These are phyloP conservation scores for Candida sojae DNA, from an alignment of 1,139 yeast genomes.

Conservation along the genomic window DNA sequence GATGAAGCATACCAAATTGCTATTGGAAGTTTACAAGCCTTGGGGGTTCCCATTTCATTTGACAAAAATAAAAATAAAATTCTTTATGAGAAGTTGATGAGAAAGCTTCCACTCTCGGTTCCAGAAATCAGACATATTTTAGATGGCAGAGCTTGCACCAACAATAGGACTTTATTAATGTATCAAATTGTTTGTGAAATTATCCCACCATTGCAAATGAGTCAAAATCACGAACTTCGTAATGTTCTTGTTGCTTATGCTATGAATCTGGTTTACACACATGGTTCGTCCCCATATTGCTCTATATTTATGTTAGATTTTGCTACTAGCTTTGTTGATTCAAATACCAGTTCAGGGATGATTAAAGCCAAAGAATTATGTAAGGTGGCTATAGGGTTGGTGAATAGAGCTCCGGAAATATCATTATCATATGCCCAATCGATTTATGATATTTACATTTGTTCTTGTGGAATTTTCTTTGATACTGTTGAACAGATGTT, in stretches of 20 bases:
- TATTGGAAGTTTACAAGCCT: constrained; percentile 29
- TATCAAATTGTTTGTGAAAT: constrained; percentile 48
- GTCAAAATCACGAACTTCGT: constrained; percentile 26
- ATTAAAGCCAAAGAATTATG: constrained; percentile 30
- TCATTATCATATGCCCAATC: constrained; percentile 39
- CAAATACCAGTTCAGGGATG: constrained; percentile 29
- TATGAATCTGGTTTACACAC: constrained; percentile 22
- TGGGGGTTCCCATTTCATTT: constrained; percentile 29
- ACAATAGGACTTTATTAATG: constrained; percentile 31
- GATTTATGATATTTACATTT: constrained; percentile 46
- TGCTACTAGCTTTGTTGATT: constrained; percentile 40
- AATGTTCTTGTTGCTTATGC: constrained; percentile 25
- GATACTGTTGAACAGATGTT: constrained; percentile 44
- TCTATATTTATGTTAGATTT: constrained; percentile 31
- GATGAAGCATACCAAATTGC: constrained; percentile 41
- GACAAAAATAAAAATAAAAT: constrained; percentile 18
- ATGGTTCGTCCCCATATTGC: constrained; percentile 29
- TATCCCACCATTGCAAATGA: constrained; percentile 33
- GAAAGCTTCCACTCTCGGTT: constrained; percentile 42
- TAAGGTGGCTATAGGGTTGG: constrained; percentile 38
- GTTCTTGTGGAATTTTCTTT: constrained; percentile 43
- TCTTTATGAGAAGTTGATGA: constrained; percentile 24
- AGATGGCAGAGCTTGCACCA: constrained; percentile 23
- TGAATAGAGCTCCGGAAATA: constrained; percentile 36
- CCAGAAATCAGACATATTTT: constrained; percentile 42